These are phyloP conservation scores for Daedaleopsis nitida DNA, from an alignment of 768 basidiomycete genomes.

Conservation along the genomic window DNA sequence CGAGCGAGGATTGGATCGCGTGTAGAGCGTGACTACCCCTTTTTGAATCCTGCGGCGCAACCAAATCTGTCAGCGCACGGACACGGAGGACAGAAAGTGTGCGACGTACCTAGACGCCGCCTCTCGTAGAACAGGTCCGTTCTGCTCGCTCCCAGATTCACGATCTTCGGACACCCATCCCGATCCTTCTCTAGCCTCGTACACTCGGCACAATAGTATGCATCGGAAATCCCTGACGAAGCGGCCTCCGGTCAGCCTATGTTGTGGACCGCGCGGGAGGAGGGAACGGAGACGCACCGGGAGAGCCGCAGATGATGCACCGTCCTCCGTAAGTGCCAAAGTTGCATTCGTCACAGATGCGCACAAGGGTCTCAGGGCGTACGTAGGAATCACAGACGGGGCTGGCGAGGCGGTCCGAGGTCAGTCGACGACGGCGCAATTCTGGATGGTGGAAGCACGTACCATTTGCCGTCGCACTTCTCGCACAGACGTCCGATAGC, in stretches of 20 bases:
- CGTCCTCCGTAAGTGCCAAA: conserved; percentile 97
- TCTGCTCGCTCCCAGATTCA: conserved; percentile 92
- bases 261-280: neutral
- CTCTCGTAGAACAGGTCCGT: conserved; percentile 93
- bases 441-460: conserved; percentile 27
- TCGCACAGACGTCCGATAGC: conserved; percentile 98
- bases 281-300: conserved; percentile 53
- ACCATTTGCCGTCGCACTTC: conserved; percentile 99
- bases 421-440: neutral
- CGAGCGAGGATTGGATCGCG: neutral
- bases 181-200: conserved; percentile 96
- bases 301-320: conserved; percentile 97
- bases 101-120: conserved; percentile 69
- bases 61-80: neutral
- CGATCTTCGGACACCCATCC: conserved; percentile 98
- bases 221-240: conserved; percentile 88
- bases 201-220: conserved; percentile 98
- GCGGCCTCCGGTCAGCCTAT: neutral
- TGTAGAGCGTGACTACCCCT: conserved; percentile 37
- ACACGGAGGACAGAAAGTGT: neutral
- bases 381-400: conserved; percentile 99
- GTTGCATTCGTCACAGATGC: conserved; percentile 99
- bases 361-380: conserved; percentile 94
- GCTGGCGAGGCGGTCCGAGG: conserved; percentile 42
- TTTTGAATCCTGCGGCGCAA: conserved; percentile 63